phyloP scores from a whole-genome alignment of 2,329 filamentous ascomycete species.

The Ascochyta clinopodiicola region DNA sequence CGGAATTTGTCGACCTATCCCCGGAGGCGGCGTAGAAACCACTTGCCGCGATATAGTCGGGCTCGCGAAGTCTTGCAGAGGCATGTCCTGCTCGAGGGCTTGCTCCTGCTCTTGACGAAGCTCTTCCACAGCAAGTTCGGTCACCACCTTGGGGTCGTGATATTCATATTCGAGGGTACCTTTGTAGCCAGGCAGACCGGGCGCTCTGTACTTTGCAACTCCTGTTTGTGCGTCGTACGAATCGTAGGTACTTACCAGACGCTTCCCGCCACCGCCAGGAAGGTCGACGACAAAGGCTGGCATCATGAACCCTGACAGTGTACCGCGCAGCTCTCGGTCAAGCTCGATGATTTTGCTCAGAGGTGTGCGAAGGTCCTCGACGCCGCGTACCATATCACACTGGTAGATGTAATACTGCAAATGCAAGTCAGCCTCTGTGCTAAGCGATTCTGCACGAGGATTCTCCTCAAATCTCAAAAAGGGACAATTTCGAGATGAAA shows the following conservation, averaged over 20 bases:
- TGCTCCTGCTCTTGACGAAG: constrained; percentile 11
- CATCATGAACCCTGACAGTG: constrained; percentile 67
- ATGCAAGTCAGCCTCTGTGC: background rate
- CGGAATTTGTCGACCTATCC: background rate
- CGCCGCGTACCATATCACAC: constrained; percentile 66
- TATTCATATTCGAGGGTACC: constrained; percentile 59
- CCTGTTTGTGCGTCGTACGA: constrained; percentile 63
- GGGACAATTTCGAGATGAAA: background rate
- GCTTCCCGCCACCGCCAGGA: constrained; percentile 68
- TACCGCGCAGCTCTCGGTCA: constrained; percentile 64
- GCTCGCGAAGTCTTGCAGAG: background rate
- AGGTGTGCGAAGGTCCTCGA: constrained; percentile 69
- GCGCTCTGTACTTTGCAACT: constrained; percentile 62
- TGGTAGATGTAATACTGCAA: constrained; percentile 70
- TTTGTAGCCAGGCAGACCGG: constrained; percentile 56
- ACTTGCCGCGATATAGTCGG: background rate
- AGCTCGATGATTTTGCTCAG: constrained; percentile 65
- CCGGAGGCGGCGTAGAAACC: background rate
- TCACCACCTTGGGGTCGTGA: constrained; percentile 56
- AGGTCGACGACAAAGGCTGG: constrained; percentile 70
- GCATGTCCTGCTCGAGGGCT: constrained; percentile 3
- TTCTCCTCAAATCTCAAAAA: too few species aligned
- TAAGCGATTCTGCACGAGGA: background rate
- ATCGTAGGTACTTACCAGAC: constrained; percentile 61
- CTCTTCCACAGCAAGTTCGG: background rate